Evolutionary conservation across 2,329 filamentous ascomycete genomes (phyloP), one percentile per base, ranked within the genome.

Genomic region (Peltaster fructicola): DNA sequence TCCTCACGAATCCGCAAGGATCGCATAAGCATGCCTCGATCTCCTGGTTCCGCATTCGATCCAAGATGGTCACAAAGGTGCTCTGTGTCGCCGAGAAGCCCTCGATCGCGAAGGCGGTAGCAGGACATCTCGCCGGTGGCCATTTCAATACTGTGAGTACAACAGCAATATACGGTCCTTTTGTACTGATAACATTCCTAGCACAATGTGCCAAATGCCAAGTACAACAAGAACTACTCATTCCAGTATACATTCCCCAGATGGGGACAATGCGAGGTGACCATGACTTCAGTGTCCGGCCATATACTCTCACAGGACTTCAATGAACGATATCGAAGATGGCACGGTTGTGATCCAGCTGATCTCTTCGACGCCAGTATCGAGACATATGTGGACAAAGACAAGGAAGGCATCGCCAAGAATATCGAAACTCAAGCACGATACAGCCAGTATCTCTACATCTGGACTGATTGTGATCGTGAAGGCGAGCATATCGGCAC

Each of bases 381-480:
- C 6, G 49, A 68, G 20, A 73, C 68, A 7, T 63, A 56, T 25
- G 65, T 92, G 26, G 64, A 71, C 27, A 59, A 73, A 32, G 73
- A 84, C 43, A 90, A 84, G 45, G 73, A 73, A 40, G 56, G 63
- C 1, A 75, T 98, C 34, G 82, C 84, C 7, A 63, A 72, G 15
- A 98, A 98, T 44, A 88, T 98, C 41, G 68, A 74, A 38, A 57
- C 65, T 2, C 74, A 91, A 49, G 85, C 88, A 10, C 65, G 65
- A 31, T 65, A 66, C 45, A 64, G 72, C n/a, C 66, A 63, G 27
- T 69, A 73, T 8, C 61, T 98, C 15, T 85, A 90, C 50, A 93
- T 98, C 40, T 98, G 88, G 88, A 98, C 88, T 1, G 88, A 98
- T 62, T 95, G 88, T 52, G 88, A 98, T 59, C 72, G 84, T 27